Percentiles rank a stretch among this genome's conserved stretches.
These are phyloP conservation scores for Erodium maritimum DNA, from an alignment of 345 rosid species.

Conservation along the genomic window DNA sequence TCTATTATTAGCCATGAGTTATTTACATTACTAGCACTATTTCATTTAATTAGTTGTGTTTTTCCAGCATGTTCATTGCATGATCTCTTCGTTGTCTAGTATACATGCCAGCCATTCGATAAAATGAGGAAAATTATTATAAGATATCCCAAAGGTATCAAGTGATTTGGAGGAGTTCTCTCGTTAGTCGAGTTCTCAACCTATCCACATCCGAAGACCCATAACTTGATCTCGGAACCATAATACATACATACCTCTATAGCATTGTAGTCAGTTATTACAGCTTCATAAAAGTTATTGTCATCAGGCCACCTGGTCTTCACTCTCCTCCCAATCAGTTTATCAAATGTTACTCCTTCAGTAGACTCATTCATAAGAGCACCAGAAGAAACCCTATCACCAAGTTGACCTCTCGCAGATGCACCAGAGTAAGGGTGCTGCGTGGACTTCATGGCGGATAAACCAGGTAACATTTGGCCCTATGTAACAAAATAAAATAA, in stretches of 20 bases:
- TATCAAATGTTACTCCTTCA: slow-evolving; percentile 34
- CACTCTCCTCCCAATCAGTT: slow-evolving; percentile 58
- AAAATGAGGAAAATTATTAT: too few species aligned
- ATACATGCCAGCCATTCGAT: too few species aligned
- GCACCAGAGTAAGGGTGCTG: slow-evolving; percentile 46
- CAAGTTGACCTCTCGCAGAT: slow-evolving; percentile 44
- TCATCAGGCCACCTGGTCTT: slow-evolving; percentile 91
- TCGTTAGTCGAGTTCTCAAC: too few species aligned
- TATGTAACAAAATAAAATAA: slow-evolving; percentile 16
- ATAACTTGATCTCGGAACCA: too few species aligned
- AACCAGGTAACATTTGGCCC: slow-evolving; percentile 42
- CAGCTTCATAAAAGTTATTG: slow-evolving; percentile 84
- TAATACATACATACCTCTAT: slow-evolving; percentile 45
- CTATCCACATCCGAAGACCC: too few species aligned
- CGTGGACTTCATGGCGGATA: slow-evolving; percentile 46
- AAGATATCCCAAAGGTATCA: too few species aligned
- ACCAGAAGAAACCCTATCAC: slow-evolving; percentile 45
- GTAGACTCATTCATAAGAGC: slow-evolving; percentile 30
- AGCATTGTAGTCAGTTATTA: slow-evolving; percentile 55
- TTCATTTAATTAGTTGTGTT: too few species aligned
- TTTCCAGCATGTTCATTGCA: too few species aligned
- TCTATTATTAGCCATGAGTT: too few species aligned
- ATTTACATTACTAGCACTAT: too few species aligned
- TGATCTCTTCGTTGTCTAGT: too few species aligned
- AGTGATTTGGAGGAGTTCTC: too few species aligned